phyloP scores from a whole-genome alignment of 306 rosid genomes.

The Dalbergia cochinchinensis region DNA sequence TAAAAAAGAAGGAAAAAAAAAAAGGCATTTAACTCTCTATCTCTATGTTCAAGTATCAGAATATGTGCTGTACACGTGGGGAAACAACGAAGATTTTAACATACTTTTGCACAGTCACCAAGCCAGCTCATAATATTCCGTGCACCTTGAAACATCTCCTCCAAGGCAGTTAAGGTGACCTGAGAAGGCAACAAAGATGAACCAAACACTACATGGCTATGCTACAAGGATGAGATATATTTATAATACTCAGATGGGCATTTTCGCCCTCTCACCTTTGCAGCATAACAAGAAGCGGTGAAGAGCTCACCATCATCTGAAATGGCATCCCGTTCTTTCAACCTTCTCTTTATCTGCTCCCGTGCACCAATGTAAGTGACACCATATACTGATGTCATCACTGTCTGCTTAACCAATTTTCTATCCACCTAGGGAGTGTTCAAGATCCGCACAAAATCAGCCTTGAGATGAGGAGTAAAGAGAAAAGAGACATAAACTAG shows the following conservation, averaged over 20 bases:
- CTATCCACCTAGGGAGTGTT: constrained; percentile 77
- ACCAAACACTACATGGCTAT: constrained; percentile 16
- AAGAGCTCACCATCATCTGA: constrained; percentile 73
- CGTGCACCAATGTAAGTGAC: constrained; percentile 97
- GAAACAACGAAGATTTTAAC: constrained; percentile 44
- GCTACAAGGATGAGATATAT: constrained; percentile 17
- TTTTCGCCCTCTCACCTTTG: constrained; percentile 68
- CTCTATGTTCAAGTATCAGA: constrained; percentile 27
- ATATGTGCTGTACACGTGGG: neutral
- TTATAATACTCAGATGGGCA: constrained; percentile 7
- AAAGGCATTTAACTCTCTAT: neutral
- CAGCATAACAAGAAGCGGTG: constrained; percentile 88
- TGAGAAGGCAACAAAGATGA: constrained; percentile 52
- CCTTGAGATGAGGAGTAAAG: constrained; percentile 21
- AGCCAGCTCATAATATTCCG: constrained; percentile 95
- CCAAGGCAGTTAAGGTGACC: constrained; percentile 89
- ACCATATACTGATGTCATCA: constrained; percentile 99
- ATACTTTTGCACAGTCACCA: constrained; percentile 93
- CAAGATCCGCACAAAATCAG: constrained; percentile 52
- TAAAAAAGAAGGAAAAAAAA: constrained; percentile 7
- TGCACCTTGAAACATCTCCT: constrained; percentile 97
- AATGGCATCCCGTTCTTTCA: constrained; percentile 75
- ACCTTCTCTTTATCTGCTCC: constrained; percentile 90
- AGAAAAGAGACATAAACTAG: constrained; percentile 3
- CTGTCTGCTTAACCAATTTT: constrained; percentile 98